These are phyloP conservation scores for Chlorella sp. DNA, from an alignment of 139 green algal species.

Conservation along the genomic window DNA sequence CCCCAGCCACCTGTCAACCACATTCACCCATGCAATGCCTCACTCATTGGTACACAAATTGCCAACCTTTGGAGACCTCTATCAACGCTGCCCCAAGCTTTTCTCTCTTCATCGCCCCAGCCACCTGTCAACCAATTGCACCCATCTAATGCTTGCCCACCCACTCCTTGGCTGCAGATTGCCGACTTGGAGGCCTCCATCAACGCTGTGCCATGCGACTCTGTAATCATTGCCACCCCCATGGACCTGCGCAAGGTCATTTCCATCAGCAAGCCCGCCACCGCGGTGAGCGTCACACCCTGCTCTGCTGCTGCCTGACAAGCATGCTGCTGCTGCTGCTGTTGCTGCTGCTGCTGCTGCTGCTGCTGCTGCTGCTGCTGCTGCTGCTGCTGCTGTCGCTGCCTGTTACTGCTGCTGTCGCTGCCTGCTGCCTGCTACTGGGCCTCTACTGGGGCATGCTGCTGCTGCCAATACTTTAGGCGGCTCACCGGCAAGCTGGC, in stretches of 20 bases:
- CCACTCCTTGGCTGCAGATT: neutral
- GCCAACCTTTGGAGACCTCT: too few relatives aligned
- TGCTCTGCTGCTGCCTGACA: too few relatives aligned
- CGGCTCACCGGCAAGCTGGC: too few relatives aligned
- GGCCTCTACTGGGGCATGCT: too few relatives aligned
- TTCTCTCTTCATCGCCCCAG: too few relatives aligned
- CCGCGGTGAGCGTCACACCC: constrained; percentile 9
- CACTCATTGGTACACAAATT: too few relatives aligned
- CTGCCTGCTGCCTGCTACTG: too few relatives aligned
- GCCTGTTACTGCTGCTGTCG: neutral
- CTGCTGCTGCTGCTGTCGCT: neutral
- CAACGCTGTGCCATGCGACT: constrained; percentile 45
- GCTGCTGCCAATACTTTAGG: too few relatives aligned
- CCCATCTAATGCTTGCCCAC: neutral
- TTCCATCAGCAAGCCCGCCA: constrained; percentile 26
- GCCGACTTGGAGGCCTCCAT: constrained; percentile 44
- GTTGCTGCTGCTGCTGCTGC: neutral
- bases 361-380: neutral
- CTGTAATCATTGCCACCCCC: constrained; percentile 47
- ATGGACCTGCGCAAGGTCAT: constrained; percentile 43
- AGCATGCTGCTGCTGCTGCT: neutral
- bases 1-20: too few relatives aligned
- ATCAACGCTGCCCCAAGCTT: neutral
- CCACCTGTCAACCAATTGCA: too few relatives aligned
- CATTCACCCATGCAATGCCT: too few relatives aligned